Percentiles rank a stretch among this genome's conserved stretches.
These are phyloP conservation scores for Trametes versicolor DNA, from an alignment of 1,284 basidiomycete genomes.

Conservation along the genomic window DNA sequence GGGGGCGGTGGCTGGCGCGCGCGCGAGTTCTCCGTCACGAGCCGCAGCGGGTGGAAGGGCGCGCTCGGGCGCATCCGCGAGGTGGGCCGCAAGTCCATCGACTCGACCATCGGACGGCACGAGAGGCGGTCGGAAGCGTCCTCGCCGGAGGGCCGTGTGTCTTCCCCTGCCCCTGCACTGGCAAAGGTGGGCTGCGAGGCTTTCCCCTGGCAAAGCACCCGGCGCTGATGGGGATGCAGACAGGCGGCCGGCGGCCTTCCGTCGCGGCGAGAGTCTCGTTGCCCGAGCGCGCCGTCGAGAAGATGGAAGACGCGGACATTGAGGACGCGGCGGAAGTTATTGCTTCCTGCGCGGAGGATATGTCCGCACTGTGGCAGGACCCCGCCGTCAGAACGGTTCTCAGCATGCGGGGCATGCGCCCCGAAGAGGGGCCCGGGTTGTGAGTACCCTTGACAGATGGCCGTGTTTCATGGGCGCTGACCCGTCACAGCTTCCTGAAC, in stretches of 20 bases:
- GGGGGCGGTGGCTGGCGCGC: constrained; percentile 20
- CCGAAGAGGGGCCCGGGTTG: constrained; percentile 78
- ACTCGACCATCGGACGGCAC: constrained; percentile 12
- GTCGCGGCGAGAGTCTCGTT: neutral
- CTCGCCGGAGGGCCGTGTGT: constrained; percentile 7
- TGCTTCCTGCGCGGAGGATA: constrained; percentile 66
- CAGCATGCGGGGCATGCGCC: constrained; percentile 54
- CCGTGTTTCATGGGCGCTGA: neutral
- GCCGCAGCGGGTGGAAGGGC: constrained; percentile 39
- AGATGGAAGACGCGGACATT: constrained; percentile 42
- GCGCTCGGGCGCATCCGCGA: constrained; percentile 37
- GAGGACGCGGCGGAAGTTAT: constrained; percentile 57
- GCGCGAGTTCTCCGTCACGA: constrained; percentile 38
- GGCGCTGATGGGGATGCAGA: constrained; percentile 15
- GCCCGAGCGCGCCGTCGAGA: constrained; percentile 5
- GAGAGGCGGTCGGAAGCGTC: constrained; percentile 15
- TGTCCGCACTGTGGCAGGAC: constrained; percentile 73
- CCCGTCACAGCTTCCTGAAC: constrained; percentile 55
- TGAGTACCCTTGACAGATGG: constrained; percentile 51
- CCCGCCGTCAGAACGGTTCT: constrained; percentile 63
- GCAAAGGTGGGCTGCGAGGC: constrained; percentile 3
- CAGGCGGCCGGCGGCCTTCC: constrained; percentile 5
- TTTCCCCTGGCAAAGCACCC: constrained; percentile 3
- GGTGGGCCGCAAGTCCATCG: constrained; percentile 10
- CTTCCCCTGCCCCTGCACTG: too few relatives aligned